Base-by-base conservation (phyloP, 306 rosid genomes). In the Trifolium repens region DNA sequence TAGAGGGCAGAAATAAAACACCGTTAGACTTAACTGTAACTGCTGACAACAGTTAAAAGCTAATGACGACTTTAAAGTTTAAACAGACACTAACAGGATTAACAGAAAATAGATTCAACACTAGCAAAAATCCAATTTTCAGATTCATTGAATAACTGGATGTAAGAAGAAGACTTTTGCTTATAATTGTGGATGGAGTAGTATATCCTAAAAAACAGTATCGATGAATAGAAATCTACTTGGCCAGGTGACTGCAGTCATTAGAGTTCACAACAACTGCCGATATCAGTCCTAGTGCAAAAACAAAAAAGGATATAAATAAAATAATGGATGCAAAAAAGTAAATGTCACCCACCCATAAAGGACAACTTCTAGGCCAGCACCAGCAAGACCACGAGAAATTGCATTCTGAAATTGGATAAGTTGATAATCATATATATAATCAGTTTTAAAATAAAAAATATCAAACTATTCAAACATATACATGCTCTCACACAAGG, bases 361-460 rank as follows among this genome's bases (percentile, higher is more conserved):
- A 37, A 87, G 97, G 83, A 94, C 83, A 79, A 94, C 96, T 82
- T 89, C 93, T 78, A 91, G 62, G 40, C 91, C 98, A 65, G 96
- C 88, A 73, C 89, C 79, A 32, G 83, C 79, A 63, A 94, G 90
- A 72, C 98, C 98, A 66, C 80, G 90, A 39, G 97, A 90, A 82
- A 90, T 80, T 27, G 96, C 96, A 87, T 87, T 91, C 98, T 91
- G 94, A 62, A 81, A 85, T 71, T 79, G 79, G 64, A 69, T 1
- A 57, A 64, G 64, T 78, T 74, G 49, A 83, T 69, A 49, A 84
- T 53, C 40, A n/a, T n/a, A n/a, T n/a, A 79, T 67, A 66, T 9
- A 69, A 46, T 84, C 63, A 86, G 74, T 52, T 77, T 42, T 53
- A 60, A 57, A 55, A 69, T 37, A 59, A 60, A n/a, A 17, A 7